A percentile compares a stretch with the other conserved stretches of the same genome.
Conservation (phyloP, 352 stramenopile species). For the Albugo candida region DNA sequence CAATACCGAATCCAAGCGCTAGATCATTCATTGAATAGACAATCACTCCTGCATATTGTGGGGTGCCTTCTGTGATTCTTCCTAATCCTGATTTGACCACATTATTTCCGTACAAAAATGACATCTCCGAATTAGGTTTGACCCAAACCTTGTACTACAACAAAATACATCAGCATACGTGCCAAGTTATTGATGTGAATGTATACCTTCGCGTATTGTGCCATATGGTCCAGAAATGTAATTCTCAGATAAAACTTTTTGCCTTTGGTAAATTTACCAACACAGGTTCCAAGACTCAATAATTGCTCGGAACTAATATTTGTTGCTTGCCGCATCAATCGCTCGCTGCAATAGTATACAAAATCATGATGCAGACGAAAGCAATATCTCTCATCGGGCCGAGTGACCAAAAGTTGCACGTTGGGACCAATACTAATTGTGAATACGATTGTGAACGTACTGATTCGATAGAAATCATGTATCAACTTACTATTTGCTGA, state of each 20-base stretch:
- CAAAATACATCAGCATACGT: neutral
- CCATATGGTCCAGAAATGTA: conserved; percentile 95
- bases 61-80: conserved; percentile 94
- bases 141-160: conserved; percentile 98
- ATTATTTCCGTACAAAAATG: conserved; percentile 99
- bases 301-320: conserved; percentile 91
- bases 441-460: neutral
- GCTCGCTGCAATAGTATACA: conserved; percentile 95
- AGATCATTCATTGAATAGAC: conserved; percentile 99
- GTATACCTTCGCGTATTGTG: conserved; percentile 91
- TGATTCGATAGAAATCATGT: neutral
- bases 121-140: conserved; percentile 98
- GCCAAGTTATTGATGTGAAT: neutral
- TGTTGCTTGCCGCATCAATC: conserved; percentile 90
- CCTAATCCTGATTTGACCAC: conserved; percentile 95
- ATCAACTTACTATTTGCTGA: conserved; percentile 89
- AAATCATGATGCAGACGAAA: conserved; percentile 95
- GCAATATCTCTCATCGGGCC: conserved; percentile 92
- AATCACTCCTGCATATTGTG: conserved; percentile 96
- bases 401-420: conserved; percentile 93
- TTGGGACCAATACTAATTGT: conserved; percentile 84
- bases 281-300: conserved; percentile 90
- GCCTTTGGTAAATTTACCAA: conserved; percentile 98
- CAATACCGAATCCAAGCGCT: conserved; percentile 95
- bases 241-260: conserved; percentile 98